phyloP scores from a whole-genome alignment of 2,329 filamentous ascomycete genomes.

The Colletotrichum liriopes region DNA sequence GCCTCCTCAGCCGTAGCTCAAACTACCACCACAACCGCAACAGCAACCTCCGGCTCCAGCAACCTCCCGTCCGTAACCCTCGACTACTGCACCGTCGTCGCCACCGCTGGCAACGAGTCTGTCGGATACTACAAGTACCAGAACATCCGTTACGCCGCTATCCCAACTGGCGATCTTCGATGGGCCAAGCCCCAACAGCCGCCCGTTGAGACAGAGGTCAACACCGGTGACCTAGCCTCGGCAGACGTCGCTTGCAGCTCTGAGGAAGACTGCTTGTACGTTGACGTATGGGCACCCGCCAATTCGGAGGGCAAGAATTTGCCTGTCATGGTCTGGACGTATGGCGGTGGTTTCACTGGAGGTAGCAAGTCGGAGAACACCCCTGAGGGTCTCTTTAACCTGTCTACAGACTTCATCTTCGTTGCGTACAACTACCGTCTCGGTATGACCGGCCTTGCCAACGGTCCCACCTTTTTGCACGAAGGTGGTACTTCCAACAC shows the following conservation, averaged over 20 bases:
- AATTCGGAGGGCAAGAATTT: constrained; percentile 13
- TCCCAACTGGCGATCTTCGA: constrained; percentile 46
- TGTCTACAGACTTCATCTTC: constrained; percentile 51
- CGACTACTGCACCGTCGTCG: constrained; percentile 26
- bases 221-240: constrained; percentile 16
- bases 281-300: constrained; percentile 24
- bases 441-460: constrained; percentile 59
- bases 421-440: constrained; percentile 61
- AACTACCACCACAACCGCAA: constrained; percentile 9
- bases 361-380: constrained; percentile 48
- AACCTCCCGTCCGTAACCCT: constrained; percentile 18
- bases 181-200: constrained; percentile 29
- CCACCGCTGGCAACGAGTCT: constrained; percentile 25
- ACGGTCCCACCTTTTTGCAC: constrained; percentile 41
- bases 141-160: constrained; percentile 48
- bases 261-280: constrained; percentile 23
- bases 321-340: constrained; percentile 62
- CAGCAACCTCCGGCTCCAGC: constrained; percentile 10
- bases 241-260: constrained; percentile 24
- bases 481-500: constrained; percentile 58
- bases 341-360: constrained; percentile 60
- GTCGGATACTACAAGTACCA: constrained; percentile 44
- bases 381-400: constrained; percentile 50
- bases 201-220: constrained; percentile 16
- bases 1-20: constrained; percentile 9